phyloP scores from a whole-genome alignment of 176 grass and related monocot genomes.

The Carex kokanica region DNA sequence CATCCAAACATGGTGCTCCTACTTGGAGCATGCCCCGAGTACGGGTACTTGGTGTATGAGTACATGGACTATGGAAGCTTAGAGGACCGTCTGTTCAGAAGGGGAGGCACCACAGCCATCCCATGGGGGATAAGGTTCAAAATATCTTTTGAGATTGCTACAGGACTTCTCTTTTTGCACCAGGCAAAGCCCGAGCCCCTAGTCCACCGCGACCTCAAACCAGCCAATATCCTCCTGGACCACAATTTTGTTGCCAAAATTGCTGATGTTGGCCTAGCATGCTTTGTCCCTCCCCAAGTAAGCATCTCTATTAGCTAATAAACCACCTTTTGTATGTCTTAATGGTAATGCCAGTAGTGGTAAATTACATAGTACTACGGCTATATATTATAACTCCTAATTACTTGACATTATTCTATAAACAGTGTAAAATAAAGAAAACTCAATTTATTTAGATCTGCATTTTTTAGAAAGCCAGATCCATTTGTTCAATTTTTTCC shows the following conservation, averaged over 20 bases:
- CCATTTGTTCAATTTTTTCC: neutral
- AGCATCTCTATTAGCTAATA: neutral
- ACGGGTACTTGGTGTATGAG: slow-evolving; percentile 78
- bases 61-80: slow-evolving; percentile 94
- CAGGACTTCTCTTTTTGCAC: slow-evolving; percentile 77
- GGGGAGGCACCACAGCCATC: slow-evolving; percentile 52
- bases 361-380: neutral
- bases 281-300: slow-evolving; percentile 66
- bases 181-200: slow-evolving; percentile 80
- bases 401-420: neutral
- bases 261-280: slow-evolving; percentile 67
- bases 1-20: slow-evolving; percentile 93
- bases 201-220: slow-evolving; percentile 93
- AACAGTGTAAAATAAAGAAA: neutral
- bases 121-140: slow-evolving; percentile 76
- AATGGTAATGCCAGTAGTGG: neutral
- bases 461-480: neutral
- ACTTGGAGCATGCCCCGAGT: slow-evolving; percentile 86
- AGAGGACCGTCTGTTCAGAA: slow-evolving; percentile 66
- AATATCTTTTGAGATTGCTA: slow-evolving; percentile 74
- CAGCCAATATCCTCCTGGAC: slow-evolving; percentile 89
- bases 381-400: neutral
- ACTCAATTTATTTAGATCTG: neutral
- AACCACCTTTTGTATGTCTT: neutral
- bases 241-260: slow-evolving; percentile 89